Evolutionary conservation across 2,329 filamentous ascomycete genomes (phyloP).

Genomic region (Epichloe scottii): DNA sequence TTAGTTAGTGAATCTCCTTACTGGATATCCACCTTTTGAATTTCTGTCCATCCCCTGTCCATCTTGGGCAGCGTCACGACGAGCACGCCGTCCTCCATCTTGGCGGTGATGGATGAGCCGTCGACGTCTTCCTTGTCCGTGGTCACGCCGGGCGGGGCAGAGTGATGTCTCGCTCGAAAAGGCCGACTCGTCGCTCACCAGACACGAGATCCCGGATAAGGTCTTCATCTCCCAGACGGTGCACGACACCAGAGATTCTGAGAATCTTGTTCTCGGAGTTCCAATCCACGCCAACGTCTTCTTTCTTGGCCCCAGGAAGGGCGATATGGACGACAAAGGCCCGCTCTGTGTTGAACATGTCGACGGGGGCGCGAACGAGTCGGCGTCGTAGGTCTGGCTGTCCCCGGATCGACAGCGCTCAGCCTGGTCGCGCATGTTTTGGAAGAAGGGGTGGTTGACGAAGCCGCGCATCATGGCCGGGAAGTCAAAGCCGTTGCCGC

Average conservation of each 20-base stretch:
- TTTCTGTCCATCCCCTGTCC: slow-evolving; percentile 52
- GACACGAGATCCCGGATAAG: slow-evolving; percentile 51
- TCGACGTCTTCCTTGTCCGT: slow-evolving; percentile 48
- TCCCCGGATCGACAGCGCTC: slow-evolving; percentile 11
- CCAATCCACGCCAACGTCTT: slow-evolving; percentile 67
- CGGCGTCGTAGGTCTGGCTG: slow-evolving; percentile 10
- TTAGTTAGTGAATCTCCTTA: slow-evolving; percentile 13
- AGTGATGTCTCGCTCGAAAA: slow-evolving; percentile 59
- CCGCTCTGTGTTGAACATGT: slow-evolving; percentile 58
- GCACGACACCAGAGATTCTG: slow-evolving; percentile 57
- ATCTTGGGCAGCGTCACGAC: slow-evolving; percentile 66
- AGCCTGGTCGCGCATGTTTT: slow-evolving; percentile 27
- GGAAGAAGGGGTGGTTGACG: slow-evolving; percentile 29
- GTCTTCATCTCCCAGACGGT: slow-evolving; percentile 59
- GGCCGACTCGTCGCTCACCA: slow-evolving; percentile 58
- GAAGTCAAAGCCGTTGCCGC: slow-evolving; percentile 19
- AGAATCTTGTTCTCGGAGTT: slow-evolving; percentile 55
- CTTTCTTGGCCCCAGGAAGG: slow-evolving; percentile 66
- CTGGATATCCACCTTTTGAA: slow-evolving; percentile 46
- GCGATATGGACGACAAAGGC: slow-evolving; percentile 62
- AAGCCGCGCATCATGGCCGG: slow-evolving; percentile 26
- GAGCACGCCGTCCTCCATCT: slow-evolving; percentile 67
- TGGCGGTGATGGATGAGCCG: slow-evolving; percentile 55
- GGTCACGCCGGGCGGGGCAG: slow-evolving; percentile 34
- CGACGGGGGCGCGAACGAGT: slow-evolving; percentile 51